Percentiles rank a stretch among this genome's conserved stretches.
Conservation (phyloP, 345 rosid genomes). For the Aethionema arabicum region DNA sequence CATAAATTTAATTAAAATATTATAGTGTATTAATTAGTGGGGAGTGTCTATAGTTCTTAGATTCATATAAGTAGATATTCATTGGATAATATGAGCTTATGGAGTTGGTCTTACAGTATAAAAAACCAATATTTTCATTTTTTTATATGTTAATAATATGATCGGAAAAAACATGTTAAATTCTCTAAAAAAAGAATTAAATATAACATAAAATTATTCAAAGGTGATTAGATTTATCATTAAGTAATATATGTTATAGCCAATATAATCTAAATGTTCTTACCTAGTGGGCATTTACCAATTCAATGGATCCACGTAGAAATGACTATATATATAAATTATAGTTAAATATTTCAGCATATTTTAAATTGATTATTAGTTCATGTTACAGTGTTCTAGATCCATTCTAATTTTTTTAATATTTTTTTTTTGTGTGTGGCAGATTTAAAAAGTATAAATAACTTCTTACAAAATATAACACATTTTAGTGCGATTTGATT, state of each 20-base stretch:
- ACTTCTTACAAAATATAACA: no score
- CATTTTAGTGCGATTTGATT: no score
- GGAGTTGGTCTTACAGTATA: conserved; percentile 29
- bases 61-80: conserved; percentile 43
- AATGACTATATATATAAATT: not conserved
- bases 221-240: conserved; percentile 40
- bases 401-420: no score
- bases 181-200: not conserved
- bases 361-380: no score
- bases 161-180: conserved; percentile 2
- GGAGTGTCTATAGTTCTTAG: conserved; percentile 34
- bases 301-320: conserved; percentile 28
- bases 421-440: no score
- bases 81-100: conserved; percentile 42
- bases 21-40: conserved; percentile 37
- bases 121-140: conserved; percentile 28
- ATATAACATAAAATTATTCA: conserved; percentile 24
- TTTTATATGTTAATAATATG: not conserved
- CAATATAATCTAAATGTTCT: conserved; percentile 6
- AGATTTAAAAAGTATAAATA: no score
- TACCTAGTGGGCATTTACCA: conserved; percentile 34
- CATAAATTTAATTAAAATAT: conserved; percentile 3
- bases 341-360: not conserved
- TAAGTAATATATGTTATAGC: conserved; percentile 20
- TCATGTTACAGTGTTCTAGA: no score